Percentiles rank a stretch among this genome's conserved stretches.
phyloP scores from a whole-genome alignment of 306 rosid species.

The Inga oerstediana region DNA sequence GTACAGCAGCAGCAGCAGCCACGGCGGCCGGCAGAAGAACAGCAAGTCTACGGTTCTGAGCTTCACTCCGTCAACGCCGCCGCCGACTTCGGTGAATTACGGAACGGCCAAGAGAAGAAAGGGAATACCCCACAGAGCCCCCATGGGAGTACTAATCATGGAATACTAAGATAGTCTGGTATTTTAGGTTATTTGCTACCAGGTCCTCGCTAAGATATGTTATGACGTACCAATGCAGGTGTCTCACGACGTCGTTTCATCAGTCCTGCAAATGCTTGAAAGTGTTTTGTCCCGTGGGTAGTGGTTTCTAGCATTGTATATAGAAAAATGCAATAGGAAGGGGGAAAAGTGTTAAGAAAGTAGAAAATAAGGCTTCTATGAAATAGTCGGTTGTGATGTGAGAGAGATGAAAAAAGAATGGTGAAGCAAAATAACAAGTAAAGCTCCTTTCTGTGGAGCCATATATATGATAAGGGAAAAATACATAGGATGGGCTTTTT shows the following conservation, averaged over 20 bases:
- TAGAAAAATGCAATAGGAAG: constrained; percentile 53
- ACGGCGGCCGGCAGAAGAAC: constrained; percentile 53
- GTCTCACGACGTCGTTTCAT: constrained; percentile 28
- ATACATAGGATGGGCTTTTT: constrained; percentile 31
- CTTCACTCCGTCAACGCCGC: constrained; percentile 88
- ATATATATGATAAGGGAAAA: not conserved
- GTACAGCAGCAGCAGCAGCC: constrained; percentile 71
- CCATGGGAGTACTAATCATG: constrained; percentile 83
- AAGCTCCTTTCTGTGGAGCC: constrained; percentile 30
- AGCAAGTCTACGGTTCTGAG: constrained; percentile 49
- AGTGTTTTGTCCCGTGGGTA: constrained; percentile 21
- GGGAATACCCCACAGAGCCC: constrained; percentile 97
- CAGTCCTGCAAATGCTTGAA: not conserved
- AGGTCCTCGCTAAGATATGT: constrained; percentile 25
- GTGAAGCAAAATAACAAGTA: constrained; percentile 29
- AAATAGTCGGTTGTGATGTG: constrained; percentile 30
- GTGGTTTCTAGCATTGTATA: constrained; percentile 50
- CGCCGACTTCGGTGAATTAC: constrained; percentile 74
- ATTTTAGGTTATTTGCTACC: constrained; percentile 38
- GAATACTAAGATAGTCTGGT: constrained; percentile 48
- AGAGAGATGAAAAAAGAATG: not conserved
- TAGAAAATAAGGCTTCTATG: constrained; percentile 42
- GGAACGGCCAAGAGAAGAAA: constrained; percentile 84
- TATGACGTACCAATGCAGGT: constrained; percentile 25
- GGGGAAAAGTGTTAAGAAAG: not conserved